Percentiles rank a stretch among this genome's conserved stretches.
Conservation (phyloP, 257 asterid genomes). For the Solanum peruvianum region DNA sequence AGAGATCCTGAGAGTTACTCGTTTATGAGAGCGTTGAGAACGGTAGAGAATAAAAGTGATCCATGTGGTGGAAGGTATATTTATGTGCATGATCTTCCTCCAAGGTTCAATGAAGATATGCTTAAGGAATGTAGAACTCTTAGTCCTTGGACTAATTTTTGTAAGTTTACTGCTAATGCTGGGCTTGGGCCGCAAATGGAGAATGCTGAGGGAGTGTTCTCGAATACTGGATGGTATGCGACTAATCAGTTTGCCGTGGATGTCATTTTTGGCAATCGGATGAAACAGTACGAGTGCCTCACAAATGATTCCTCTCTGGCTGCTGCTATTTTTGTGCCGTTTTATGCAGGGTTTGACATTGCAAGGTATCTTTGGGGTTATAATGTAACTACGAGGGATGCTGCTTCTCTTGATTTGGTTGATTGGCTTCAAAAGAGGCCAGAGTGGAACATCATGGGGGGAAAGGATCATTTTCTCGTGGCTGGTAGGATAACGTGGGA, state of each 20-base stretch:
- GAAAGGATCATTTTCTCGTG: conserved; percentile 82
- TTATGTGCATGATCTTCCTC: conserved; percentile 35
- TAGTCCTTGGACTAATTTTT: conserved; percentile 39
- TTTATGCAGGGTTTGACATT: conserved; percentile 75
- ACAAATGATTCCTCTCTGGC: conserved; percentile 37
- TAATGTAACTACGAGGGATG: conserved; percentile 52
- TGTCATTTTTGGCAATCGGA: conserved; percentile 29
- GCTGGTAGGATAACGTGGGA: conserved; percentile 96
- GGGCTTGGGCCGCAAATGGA: conserved; percentile 44
- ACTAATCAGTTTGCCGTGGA: conserved; percentile 45
- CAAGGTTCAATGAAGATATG: conserved; percentile 35
- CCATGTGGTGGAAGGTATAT: conserved; percentile 52
- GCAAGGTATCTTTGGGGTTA: conserved; percentile 83
- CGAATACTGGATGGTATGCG: conserved; percentile 32
- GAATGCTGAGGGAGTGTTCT: conserved; percentile 28
- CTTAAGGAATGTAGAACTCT: conserved; percentile 33
- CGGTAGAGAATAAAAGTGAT: conserved; percentile 64
- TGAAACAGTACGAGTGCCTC: conserved; percentile 37
- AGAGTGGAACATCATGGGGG: conserved; percentile 81
- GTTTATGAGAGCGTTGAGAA: conserved; percentile 58
- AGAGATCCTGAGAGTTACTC: conserved; percentile 28
- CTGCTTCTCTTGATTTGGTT: conserved; percentile 66
- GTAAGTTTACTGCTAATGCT: conserved; percentile 20
- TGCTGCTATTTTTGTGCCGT: conserved; percentile 45
- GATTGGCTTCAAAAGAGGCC: conserved; percentile 68